Percentiles rank a stretch among this genome's conserved stretches.
Conservation (phyloP, 495 filamentous ascomycete genomes). For the Aspergillus egyptiacus region DNA sequence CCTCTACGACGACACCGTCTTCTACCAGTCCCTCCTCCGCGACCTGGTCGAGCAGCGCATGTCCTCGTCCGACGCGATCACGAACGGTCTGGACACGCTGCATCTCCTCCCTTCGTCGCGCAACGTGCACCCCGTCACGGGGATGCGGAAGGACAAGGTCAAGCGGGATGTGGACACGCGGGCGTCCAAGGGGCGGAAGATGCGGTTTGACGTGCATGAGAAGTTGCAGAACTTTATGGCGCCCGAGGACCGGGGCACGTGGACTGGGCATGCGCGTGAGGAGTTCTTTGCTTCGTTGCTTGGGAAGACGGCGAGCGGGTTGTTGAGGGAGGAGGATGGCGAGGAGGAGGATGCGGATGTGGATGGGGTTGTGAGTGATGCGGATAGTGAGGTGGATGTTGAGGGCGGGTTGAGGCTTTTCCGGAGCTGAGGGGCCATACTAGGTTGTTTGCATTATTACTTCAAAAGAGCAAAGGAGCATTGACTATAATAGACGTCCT, state of each 20-base stretch:
- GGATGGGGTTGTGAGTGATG: slow-evolving; percentile 38
- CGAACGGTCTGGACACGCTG: slow-evolving; percentile 39
- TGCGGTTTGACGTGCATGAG: slow-evolving; percentile 90
- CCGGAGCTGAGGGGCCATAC: slow-evolving; percentile 34
- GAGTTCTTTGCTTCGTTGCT: slow-evolving; percentile 87
- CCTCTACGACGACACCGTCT: slow-evolving; percentile 88
- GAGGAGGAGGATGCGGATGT: slow-evolving; percentile 38
- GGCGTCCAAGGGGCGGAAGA: slow-evolving; percentile 90
- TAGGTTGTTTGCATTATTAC: neutral
- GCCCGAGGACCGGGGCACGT: slow-evolving; percentile 69
- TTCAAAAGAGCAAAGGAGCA: too few species aligned
- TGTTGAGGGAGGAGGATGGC: slow-evolving; percentile 63
- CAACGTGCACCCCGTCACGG: slow-evolving; percentile 43
- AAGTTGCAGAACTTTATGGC: slow-evolving; percentile 99
- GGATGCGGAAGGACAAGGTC: slow-evolving; percentile 73
- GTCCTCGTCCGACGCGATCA: slow-evolving; percentile 39
- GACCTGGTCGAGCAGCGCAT: slow-evolving; percentile 86
- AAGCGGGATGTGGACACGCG: slow-evolving; percentile 84
- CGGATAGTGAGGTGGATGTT: slow-evolving; percentile 48
- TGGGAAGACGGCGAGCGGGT: slow-evolving; percentile 61
- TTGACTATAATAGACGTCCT: neutral
- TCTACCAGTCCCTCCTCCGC: slow-evolving; percentile 87
- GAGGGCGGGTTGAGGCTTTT: slow-evolving; percentile 72
- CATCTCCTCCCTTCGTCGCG: slow-evolving; percentile 27
- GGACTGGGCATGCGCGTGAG: slow-evolving; percentile 73